Evolutionary conservation across 2,329 filamentous ascomycete genomes (phyloP), one percentile per base, ranked within the genome.

Genomic region (Pseudopithomyces chartarum): DNA sequence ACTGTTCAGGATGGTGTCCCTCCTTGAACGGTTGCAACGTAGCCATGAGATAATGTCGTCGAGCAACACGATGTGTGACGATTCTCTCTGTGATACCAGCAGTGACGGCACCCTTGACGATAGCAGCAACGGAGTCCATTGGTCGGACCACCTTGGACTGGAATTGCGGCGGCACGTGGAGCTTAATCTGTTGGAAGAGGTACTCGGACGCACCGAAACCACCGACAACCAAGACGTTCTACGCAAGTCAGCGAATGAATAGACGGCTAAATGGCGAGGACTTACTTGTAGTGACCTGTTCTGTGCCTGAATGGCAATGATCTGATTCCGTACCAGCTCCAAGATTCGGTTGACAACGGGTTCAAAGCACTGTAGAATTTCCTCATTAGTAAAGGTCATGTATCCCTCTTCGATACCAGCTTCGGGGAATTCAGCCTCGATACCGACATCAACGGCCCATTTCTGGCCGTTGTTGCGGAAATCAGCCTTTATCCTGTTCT

Each of bases 371-470:
- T 98, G 94, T 66, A 99, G 83, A 69, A 99, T 98, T 79, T 99
- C 95, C 79, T 98, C 95, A 75, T 99, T 98, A 60, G 93, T 98
- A 76, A 99, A 99, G 2, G 94, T 98, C 95, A 99, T 99, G 82
- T 97, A 98, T 49, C 95, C 94, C 78, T 99, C 95, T 80, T 98
- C 95, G 66, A 99, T 98, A 66, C 92, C 93, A 32, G 95, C 95
- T 74, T 98, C 95, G 38, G 94, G 94, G 81, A 96, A 98, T 73
- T 98, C 95, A 42, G 94, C 92, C 82, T 99, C 95, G 70, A 99
- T 98, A 73, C 95, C 95, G 48, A 99, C 95, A 74, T 99, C 95
- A 19, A 98, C 93, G 43, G 95, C 95, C 95, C 95, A 98, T 78
- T 98, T 98, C 78, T 98, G 94, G 48, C 94, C 93, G 77, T 97